Conservation (phyloP, 495 filamentous ascomycete genomes). For the Astrocystis sublimbata region DNA sequence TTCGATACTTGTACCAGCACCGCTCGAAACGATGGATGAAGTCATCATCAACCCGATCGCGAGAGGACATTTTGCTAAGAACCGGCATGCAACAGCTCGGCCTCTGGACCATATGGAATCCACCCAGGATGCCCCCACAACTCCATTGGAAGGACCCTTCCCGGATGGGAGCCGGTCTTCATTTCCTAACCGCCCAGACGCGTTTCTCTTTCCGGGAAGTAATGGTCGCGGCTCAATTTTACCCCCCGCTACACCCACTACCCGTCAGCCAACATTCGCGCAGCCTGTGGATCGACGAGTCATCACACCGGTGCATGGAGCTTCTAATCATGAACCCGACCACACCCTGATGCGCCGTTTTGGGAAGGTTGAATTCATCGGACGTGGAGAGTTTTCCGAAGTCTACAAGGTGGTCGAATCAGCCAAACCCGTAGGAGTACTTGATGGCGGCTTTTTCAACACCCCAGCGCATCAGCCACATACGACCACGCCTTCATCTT, state of each 20-base stretch:
- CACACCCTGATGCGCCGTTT: conserved; percentile 69
- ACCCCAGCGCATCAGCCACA: conserved; percentile 38
- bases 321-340: conserved; percentile 60
- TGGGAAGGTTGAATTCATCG: conserved; percentile 70
- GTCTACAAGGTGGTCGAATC: conserved; percentile 75
- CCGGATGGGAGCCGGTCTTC: conserved; percentile 82
- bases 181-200: conserved; percentile 58
- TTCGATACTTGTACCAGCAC: conserved; percentile 33
- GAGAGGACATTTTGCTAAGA: conserved; percentile 47
- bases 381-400: conserved; percentile 87
- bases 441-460: conserved; percentile 28
- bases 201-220: conserved; percentile 35
- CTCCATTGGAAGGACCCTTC: conserved; percentile 74
- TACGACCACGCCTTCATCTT: conserved; percentile 45
- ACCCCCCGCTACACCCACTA: conserved; percentile 80
- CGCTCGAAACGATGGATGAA: conserved; percentile 31
- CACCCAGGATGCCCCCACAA: conserved; percentile 63
- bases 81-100: conserved; percentile 48
- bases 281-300: conserved; percentile 28
- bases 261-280: conserved; percentile 51
- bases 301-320: conserved; percentile 47
- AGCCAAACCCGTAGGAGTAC: conserved; percentile 23
- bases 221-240: conserved; percentile 41
- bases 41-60: conserved; percentile 25
- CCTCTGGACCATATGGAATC: conserved; percentile 50